Base-by-base conservation (phyloP, 768 basidiomycete species). In the Nevesoporus exiguus region DNA sequence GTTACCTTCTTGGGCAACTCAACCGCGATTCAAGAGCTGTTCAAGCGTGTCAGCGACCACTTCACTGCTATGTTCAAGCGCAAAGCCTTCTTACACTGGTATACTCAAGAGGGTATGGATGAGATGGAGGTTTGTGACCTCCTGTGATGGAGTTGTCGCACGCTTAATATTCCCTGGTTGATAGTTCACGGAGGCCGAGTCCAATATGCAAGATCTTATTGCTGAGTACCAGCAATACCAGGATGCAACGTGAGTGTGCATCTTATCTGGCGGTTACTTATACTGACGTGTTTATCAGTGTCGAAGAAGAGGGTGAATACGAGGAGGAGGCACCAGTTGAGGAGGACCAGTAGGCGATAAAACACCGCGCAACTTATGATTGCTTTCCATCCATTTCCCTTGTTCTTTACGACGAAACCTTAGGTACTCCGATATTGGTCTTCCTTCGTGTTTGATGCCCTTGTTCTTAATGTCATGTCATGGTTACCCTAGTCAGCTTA, bases 61-160 rank as follows among this genome's bases (percentile, higher is more conserved):
- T 98, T 99, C 84, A 91, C 92, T 57, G 92, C 93, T 74, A 99
- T 98, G 97, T 96, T 94, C 83, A 92, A 90, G 84, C 82, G 96
- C 71, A 98, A 98, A 79, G 95, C 95, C 24, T 94, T 94, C 84
- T 82, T 93, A 85, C 90, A 96, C 73, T 96, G 95, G 95, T 98
- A 98, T 75, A 98, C 95, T 33, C 93, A 96, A 72, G 97, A 98
- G 79, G 97, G 97, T 72, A 98, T 99, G 96, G 96, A 94, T 70
- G 93, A 93, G 81, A 92, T 93, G 91, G 91, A 94, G 80, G 81
- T 81, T 48, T 42, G 77, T 69, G 3, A n/a, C 34, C 4, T 27
- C 21, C 7, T 8, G 8, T 33, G 29, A 13, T 44, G 4, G 9
- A 17, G 15, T 41, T 24, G 24, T 40, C 8, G 21, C 17, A 24